Evolutionary conservation across 768 basidiomycete species (phyloP).

Genomic region (Leccinum barrowsii): DNA sequence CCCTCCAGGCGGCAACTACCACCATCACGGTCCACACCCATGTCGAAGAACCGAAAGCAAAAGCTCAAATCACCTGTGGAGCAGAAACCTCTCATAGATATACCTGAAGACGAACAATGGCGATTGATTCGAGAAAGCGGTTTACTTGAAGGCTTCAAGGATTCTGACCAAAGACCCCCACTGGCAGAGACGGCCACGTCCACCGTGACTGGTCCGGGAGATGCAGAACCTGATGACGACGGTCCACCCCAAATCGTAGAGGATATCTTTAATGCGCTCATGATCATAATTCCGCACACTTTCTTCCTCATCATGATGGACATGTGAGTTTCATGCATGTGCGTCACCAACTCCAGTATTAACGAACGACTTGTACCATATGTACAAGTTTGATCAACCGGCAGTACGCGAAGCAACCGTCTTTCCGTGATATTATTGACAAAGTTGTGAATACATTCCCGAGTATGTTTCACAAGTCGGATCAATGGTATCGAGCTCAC

Average conservation of each 20-base stretch:
- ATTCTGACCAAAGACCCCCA: conserved; percentile 7
- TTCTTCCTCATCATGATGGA: conserved; percentile 80
- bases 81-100: conserved; percentile 37
- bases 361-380: neutral
- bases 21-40: conserved; percentile 5
- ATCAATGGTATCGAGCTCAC: conserved; percentile 2
- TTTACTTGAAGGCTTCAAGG: conserved; percentile 41
- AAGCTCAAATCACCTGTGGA: conserved; percentile 7
- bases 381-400: conserved; percentile 65
- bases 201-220: conserved; percentile 6
- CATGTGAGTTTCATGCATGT: conserved; percentile 52
- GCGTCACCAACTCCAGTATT: neutral
- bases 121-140: conserved; percentile 67
- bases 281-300: conserved; percentile 69
- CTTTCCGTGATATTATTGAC: conserved; percentile 45
- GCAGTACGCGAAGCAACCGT: conserved; percentile 67
- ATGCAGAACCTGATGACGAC: conserved; percentile 26
- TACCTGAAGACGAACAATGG: conserved; percentile 77
- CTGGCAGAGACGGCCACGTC: neutral
- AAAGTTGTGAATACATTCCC: conserved; percentile 66
- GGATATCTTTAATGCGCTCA: conserved; percentile 64
- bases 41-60: conserved; percentile 30
- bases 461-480: conserved; percentile 46
- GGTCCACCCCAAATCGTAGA: conserved; percentile 47
- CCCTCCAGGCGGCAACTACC: neutral